Evolutionary conservation across 306 rosid species (phyloP), one percentile per base, ranked within the genome.

Genomic region (Arachis stenosperma): DNA sequence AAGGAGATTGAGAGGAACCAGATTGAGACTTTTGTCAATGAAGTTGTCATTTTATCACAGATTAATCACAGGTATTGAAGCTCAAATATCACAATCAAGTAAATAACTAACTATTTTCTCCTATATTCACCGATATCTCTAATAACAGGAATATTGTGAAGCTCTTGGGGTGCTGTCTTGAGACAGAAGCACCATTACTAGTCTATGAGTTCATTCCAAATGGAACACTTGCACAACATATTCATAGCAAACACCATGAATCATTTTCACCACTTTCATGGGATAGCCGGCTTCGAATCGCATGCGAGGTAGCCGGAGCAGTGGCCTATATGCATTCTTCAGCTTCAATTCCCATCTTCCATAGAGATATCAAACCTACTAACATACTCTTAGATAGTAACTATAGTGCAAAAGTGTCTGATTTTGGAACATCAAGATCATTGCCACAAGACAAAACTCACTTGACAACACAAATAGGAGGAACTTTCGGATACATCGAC

Each of bases 401-500:
- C 7, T 56, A 8, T 9, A 22, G 61, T 22, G 61, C 61, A 3
- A 56, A 56, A 27, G 61, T 56, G 37, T 27, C 37, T 56, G 61
- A 56, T 22, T 56, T 56, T 36, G 88, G 85, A 8, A 78, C 85
- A 4, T 78, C 88, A 40, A 42, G 46, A 42, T 42, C 46, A 42
- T 6, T 42, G 46, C 46, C 46, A 8, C 46, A 42, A 5, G 46
- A 80, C 40, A 71, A 60, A 57, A 74, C 84, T 14, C 85, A 85
- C 44, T 46, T 81, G 5, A 85, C 84, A 5, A 78, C 81, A 12
- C 36, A 61, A 17, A 83, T 84, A 6, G 52, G 60, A 30, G 88
- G 88, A 42, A 84, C 88, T 42, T 61, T 78, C 1, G 88, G 85
- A 0, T 84, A 81, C 66, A 51, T 84, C 1, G 88, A 81, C 56